Evolutionary conservation across 2,329 filamentous ascomycete species (phyloP).

Genomic region (Aspergillus piperis): DNA sequence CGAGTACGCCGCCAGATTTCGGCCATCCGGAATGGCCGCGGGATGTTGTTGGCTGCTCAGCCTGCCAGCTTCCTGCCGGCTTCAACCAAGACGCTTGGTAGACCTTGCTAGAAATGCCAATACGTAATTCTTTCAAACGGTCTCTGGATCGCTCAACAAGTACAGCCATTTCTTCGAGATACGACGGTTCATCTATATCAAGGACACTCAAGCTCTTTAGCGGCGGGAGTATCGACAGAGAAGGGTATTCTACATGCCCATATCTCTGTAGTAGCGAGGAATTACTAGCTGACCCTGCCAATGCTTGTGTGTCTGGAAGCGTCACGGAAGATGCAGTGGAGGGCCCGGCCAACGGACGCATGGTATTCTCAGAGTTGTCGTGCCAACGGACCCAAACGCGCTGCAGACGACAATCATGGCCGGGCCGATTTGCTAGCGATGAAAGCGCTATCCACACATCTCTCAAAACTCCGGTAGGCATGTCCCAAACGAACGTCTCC

Average conservation of each 20-base stretch:
- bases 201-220: conserved; percentile 74
- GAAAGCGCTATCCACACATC: conserved; percentile 80
- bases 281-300: conserved; percentile 20
- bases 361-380: conserved; percentile 62
- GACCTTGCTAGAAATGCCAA: conserved; percentile 63
- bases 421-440: conserved; percentile 65
- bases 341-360: conserved; percentile 21
- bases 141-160: conserved; percentile 70
- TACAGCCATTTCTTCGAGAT: conserved; percentile 78
- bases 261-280: conserved; percentile 52
- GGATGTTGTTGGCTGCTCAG: conserved; percentile 15
- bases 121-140: conserved; percentile 68
- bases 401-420: conserved; percentile 67
- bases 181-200: conserved; percentile 79
- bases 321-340: conserved; percentile 21
- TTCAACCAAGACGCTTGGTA: conserved; percentile 32
- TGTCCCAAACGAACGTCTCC: conserved; percentile 83
- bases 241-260: conserved; percentile 71
- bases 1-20: conserved; percentile 35
- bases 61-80: conserved; percentile 20
- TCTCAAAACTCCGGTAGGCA: conserved; percentile 79
- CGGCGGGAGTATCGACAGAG: conserved; percentile 74
- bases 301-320: conserved; percentile 20
- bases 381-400: conserved; percentile 82
- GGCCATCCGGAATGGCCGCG: conserved; percentile 31